phyloP scores from a whole-genome alignment of 768 basidiomycete species.

The Pulveroboletus sp. region DNA sequence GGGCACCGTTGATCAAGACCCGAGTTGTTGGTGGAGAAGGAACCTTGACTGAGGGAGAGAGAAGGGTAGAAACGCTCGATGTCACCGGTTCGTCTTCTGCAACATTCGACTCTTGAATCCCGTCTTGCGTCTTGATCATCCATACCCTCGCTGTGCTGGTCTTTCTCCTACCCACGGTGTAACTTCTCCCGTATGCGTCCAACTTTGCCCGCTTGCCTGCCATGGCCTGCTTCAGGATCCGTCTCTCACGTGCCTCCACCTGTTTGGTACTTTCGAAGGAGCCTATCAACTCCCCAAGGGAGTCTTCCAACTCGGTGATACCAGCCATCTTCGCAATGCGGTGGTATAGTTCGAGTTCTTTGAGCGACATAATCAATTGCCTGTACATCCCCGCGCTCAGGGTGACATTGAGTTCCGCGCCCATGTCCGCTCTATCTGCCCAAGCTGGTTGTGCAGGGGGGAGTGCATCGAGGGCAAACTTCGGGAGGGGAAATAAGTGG shows the following conservation, averaged over 20 bases:
- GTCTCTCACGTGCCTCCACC: constrained; percentile 38
- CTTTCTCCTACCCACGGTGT: constrained; percentile 83
- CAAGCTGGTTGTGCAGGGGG: constrained; percentile 60
- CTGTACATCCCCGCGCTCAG: constrained; percentile 72
- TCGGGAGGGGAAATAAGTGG: constrained; percentile 76
- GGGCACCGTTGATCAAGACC: constrained; percentile 81
- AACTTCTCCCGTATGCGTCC: constrained; percentile 80
- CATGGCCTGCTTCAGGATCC: constrained; percentile 20
- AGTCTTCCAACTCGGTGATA: constrained; percentile 49
- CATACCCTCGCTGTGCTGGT: constrained; percentile 88
- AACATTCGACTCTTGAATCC: constrained; percentile 27
- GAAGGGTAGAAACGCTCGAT: constrained; percentile 12
- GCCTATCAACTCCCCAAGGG: constrained; percentile 52
- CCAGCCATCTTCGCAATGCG: constrained; percentile 21
- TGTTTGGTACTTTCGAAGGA: constrained; percentile 65
- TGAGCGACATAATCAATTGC: constrained; percentile 54
- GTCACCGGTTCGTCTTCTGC: constrained; percentile 2
- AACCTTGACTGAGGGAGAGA: constrained; percentile 15
- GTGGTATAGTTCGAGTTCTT: constrained; percentile 60
- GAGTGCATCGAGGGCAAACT: constrained; percentile 55
- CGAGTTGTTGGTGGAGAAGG: constrained; percentile 48
- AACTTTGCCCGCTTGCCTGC: constrained; percentile 54
- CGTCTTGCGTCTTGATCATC: constrained; percentile 66
- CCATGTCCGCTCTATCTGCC: constrained; percentile 62
- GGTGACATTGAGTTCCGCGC: constrained; percentile 47